Conservation (phyloP, 768 basidiomycete genomes). For the Suillus americanus region DNA sequence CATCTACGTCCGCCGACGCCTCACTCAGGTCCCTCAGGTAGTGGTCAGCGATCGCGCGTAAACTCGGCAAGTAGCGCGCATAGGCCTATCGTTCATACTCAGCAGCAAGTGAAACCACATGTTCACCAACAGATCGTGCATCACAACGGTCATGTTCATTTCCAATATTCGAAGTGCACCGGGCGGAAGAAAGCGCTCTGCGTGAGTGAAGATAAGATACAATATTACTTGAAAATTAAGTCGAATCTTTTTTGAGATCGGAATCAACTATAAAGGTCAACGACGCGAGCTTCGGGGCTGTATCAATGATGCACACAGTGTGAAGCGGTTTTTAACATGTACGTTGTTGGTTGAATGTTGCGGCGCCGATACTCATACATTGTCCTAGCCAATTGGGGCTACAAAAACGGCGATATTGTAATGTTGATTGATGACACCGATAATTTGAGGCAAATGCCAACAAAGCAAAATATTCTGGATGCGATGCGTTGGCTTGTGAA, state of each 20-base stretch:
- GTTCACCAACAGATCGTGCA: slow-evolving; percentile 8
- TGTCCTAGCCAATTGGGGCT: slow-evolving; percentile 41
- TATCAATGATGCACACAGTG: slow-evolving; percentile 76
- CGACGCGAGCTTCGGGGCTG: slow-evolving; percentile 67
- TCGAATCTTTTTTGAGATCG: slow-evolving; percentile 50
- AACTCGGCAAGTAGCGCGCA: slow-evolving; percentile 19
- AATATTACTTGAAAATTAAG: not conserved
- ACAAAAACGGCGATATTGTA: slow-evolving; percentile 55
- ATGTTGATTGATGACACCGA: slow-evolving; percentile 50
- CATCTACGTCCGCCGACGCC: not conserved
- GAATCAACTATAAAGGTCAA: slow-evolving; percentile 76
- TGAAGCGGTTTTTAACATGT: slow-evolving; percentile 68
- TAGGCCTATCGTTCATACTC: not conserved
- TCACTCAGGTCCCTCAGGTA: slow-evolving; percentile 9
- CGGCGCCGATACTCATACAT: not conserved
- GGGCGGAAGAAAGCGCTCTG: slow-evolving; percentile 54
- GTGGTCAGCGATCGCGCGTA: slow-evolving; percentile 20
- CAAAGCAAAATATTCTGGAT: slow-evolving; percentile 52
- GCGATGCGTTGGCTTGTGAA: slow-evolving; percentile 69
- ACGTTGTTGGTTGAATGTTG: slow-evolving; percentile 15
- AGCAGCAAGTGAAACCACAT: slow-evolving; percentile 9
- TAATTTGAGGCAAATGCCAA: slow-evolving; percentile 47
- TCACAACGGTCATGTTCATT: slow-evolving; percentile 21
- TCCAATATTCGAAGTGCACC: slow-evolving; percentile 50
- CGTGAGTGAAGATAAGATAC: slow-evolving; percentile 21